Evolutionary conservation across 805 yeast species (phyloP), one percentile per base, ranked within the genome.

Genomic region (Candida loeiensis): DNA sequence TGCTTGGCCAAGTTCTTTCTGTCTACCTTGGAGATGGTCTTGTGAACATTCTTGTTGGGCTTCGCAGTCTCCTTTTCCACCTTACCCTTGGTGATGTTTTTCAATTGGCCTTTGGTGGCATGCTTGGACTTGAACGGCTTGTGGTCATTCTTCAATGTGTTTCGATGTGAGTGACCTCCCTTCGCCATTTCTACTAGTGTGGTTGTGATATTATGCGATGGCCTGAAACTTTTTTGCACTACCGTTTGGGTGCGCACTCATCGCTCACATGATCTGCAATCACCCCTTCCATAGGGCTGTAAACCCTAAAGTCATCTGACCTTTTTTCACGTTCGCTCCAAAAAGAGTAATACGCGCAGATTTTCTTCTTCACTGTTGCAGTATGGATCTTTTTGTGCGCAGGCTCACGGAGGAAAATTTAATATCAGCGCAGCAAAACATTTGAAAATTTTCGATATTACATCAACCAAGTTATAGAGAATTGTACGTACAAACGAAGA

Each of bases 61-160:
- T 56, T 57, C 16, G 58, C 47, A 22, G 63, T 48, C 2, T 76
- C 64, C 53, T 82, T 85, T 56, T 90, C 98, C 25, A 91, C 86
- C 60, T 88, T 90, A 45, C 98, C 98, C 56, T 85, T 90, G 53
- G 69, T 70, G 44, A 78, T 71, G 48, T 87, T 85, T 58, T 89
- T 95, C 54, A 91, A 62, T 25, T 89, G 78, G 45, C 96, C 85
- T 58, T 93, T 93, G 11, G 95, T 78, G 15, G 96, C 77, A 69
- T 93, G 99, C 58, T 82, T 85, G 2, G 95, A 78, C 59, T 93
- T 95, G 74, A 88, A 95, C 7, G 90, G 76, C 66, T 93, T 93
- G 55, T 91, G 95, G 35, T 80, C 80, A 56, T 81, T 82, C 63
- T 88, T 91, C 33, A 86, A 66, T 3, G 95, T 79, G 9, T 91